A percentile compares a stretch with the other conserved stretches of the same genome.
Conservation (phyloP, 768 basidiomycete genomes). For the Clavulina sp. region DNA sequence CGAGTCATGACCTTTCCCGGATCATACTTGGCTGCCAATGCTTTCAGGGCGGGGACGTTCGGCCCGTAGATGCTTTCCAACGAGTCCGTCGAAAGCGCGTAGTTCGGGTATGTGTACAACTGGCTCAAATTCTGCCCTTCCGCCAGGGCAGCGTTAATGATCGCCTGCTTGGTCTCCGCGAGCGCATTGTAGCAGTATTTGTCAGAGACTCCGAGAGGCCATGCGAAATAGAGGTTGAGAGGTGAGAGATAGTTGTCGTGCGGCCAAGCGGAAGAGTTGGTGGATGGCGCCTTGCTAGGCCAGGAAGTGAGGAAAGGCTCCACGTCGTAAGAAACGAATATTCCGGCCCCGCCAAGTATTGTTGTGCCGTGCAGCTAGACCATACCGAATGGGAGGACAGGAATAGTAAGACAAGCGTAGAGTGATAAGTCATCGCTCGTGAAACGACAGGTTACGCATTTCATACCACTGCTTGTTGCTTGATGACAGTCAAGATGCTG, state of each 20-base stretch:
- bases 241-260: neutral
- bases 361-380: too few species aligned
- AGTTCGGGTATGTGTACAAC: constrained; percentile 8
- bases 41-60: constrained; percentile 6
- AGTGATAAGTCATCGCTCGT: too few species aligned
- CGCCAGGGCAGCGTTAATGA: constrained; percentile 24
- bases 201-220: neutral
- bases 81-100: constrained; percentile 9
- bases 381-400: too few species aligned
- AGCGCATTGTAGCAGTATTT: neutral
- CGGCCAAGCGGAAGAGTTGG: neutral
- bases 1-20: neutral
- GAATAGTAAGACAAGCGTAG: too few species aligned
- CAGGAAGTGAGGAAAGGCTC: neutral
- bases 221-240: neutral
- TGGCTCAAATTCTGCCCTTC: constrained; percentile 11
- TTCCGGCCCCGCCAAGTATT: neutral
- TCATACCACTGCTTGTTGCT: neutral
- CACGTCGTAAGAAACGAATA: neutral
- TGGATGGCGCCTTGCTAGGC: neutral
- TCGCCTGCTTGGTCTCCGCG: constrained; percentile 5
- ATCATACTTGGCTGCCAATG: neutral
- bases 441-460: neutral
- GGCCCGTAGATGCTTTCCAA: constrained; percentile 11
- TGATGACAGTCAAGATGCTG: neutral